These are phyloP conservation scores for Fusarium marasasianum DNA, from an alignment of 2,329 filamentous ascomycete genomes.

Conservation along the genomic window DNA sequence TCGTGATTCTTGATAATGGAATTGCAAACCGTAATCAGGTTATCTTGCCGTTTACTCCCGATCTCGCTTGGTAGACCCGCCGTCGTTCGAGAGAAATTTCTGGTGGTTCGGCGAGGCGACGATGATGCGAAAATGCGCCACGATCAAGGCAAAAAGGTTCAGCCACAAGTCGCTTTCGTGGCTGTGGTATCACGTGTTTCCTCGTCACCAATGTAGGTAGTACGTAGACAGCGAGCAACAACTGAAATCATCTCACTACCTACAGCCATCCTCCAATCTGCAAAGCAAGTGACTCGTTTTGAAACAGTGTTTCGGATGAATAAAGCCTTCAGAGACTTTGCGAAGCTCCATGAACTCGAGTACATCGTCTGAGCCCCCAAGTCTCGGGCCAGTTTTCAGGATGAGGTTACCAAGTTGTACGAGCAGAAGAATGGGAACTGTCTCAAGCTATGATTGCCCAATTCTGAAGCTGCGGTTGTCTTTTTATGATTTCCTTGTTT, in stretches of 20 bases:
- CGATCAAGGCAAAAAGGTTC: not conserved
- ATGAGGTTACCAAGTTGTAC: conserved; percentile 11
- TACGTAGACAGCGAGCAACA: not conserved
- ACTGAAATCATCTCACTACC: not conserved
- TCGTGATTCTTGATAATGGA: conserved; percentile 1
- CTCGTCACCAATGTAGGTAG: not conserved
- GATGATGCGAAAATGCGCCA: conserved; percentile 41
- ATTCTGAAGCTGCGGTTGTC: not conserved
- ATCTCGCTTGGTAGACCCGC: conserved; percentile 6
- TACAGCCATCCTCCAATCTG: not conserved
- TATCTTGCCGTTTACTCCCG: conserved; percentile 14
- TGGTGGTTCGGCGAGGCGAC: conserved; percentile 9
- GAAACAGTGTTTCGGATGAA: conserved; percentile 8
- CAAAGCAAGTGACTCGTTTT: not conserved
- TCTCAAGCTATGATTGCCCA: conserved; percentile 21
- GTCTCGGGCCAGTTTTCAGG: conserved; percentile 16
- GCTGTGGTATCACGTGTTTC: conserved; percentile 24
- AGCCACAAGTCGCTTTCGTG: not conserved
- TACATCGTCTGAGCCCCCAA: not conserved
- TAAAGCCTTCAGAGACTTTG: not conserved
- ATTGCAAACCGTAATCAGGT: not conserved
- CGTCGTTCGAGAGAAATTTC: conserved; percentile 26
- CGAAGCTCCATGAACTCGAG: not conserved
- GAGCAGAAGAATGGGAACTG: conserved; percentile 3
- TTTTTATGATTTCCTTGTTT: not conserved